Evolutionary conservation across 83 land plant species (phyloP).

Genomic region (Isoetes engelmannii): DNA sequence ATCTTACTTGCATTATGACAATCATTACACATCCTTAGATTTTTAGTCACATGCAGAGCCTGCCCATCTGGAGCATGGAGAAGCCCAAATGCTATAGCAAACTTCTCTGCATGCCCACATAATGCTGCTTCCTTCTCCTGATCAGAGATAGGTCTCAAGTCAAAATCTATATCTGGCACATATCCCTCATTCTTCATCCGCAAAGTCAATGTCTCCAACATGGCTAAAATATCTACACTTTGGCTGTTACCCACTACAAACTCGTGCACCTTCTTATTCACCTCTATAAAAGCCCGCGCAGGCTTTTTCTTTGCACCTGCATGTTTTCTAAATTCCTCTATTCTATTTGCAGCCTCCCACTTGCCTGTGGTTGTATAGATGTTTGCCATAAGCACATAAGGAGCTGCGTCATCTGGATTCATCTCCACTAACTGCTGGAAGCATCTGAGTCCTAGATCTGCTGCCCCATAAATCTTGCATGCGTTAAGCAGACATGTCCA

Average conservation of each 20-base stretch:
- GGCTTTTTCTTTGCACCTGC: background rate
- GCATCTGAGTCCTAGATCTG: slow-evolving; percentile 4
- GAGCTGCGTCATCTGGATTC: slow-evolving; percentile 19
- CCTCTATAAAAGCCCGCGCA: slow-evolving; percentile 5
- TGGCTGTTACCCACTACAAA: background rate
- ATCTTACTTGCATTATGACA: slow-evolving; percentile 9
- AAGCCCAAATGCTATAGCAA: background rate
- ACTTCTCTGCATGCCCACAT: no score
- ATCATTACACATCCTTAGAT: slow-evolving; percentile 13
- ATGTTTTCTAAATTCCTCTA: slow-evolving; percentile 3
- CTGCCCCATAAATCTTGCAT: slow-evolving; percentile 16
- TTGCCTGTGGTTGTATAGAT: slow-evolving; percentile 9
- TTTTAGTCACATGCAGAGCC: slow-evolving; percentile 7
- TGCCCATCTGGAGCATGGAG: background rate
- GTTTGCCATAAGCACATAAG: slow-evolving; percentile 21
- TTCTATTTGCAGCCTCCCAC: background rate
- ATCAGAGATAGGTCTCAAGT: background rate
- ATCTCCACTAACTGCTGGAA: slow-evolving; percentile 15
- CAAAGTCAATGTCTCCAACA: background rate
- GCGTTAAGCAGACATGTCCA: slow-evolving; percentile 26
- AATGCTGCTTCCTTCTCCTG: no score
- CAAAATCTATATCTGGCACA: slow-evolving; percentile 2
- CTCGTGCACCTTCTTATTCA: slow-evolving; percentile 1
- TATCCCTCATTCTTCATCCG: slow-evolving; percentile 12
- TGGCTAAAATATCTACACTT: background rate